These are phyloP conservation scores for Priceomyces carsonii DNA, from an alignment of 805 yeast genomes.

Conservation along the genomic window DNA sequence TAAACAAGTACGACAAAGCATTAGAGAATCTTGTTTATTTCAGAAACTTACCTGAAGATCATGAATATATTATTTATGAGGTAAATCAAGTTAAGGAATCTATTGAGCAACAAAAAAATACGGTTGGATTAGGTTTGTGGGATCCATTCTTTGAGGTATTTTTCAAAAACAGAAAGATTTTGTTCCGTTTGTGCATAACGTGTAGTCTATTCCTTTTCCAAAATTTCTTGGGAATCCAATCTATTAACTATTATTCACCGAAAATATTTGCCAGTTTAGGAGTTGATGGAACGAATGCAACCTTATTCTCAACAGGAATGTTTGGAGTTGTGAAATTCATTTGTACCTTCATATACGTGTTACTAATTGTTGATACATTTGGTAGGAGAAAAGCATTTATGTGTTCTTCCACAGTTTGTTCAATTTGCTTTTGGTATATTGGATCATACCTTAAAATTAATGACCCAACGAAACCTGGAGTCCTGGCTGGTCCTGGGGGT, in stretches of 20 bases:
- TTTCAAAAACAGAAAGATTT: conserved; percentile 22
- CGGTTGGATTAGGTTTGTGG: conserved; percentile 33
- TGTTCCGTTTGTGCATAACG: conserved; percentile 31
- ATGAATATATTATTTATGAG: conserved; percentile 36
- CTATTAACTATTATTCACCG: conserved; percentile 41
- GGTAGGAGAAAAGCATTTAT: conserved; percentile 39
- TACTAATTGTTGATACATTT: conserved; percentile 35
- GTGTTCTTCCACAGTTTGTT: conserved; percentile 33
- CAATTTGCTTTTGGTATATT: conserved; percentile 40
- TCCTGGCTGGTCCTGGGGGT: conserved; percentile 37
- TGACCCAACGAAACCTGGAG: conserved; percentile 33
- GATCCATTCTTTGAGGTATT: conserved; percentile 36
- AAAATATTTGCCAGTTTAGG: conserved; percentile 35
- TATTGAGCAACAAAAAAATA: conserved; percentile 26
- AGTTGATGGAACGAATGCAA: conserved; percentile 36
- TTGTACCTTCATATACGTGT: conserved; percentile 33
- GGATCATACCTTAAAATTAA: conserved; percentile 36
- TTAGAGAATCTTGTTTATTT: conserved; percentile 35
- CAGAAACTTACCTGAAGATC: conserved; percentile 31
- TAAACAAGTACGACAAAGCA: conserved; percentile 31
- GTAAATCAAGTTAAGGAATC: conserved; percentile 36
- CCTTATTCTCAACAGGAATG: conserved; percentile 40
- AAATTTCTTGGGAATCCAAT: conserved; percentile 41
- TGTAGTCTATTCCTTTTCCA: conserved; percentile 35
- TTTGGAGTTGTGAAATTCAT: conserved; percentile 41